Base-by-base conservation (phyloP, 257 asterid genomes). In the Nicotiana attenuata region DNA sequence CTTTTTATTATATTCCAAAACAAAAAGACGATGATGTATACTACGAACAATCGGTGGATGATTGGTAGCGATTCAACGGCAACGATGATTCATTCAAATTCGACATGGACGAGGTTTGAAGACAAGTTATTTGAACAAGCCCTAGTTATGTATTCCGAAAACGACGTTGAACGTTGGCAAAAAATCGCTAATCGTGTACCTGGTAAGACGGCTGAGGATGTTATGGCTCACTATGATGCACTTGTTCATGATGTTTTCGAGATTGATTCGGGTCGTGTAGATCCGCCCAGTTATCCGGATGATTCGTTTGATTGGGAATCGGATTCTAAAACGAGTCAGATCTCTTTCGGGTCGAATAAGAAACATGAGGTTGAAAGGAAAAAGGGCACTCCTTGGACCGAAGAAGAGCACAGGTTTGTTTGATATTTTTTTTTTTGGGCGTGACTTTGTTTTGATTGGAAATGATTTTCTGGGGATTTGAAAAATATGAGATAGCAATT, bases 361-460 rank as follows among this genome's bases (percentile, higher is more conserved):
- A 90, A 91, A 22, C 85, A 84, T 3, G 96, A 90, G 0, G 88
- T 57, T 26, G 95, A 92, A 50, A 88, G 97, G 84, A 90, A 87
- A 65, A 90, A 90, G n/a, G 98, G 98, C 16, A 91, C 93, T 7
- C 97, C 98, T 17, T 92, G 98, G 97, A 89, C 97, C 0, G 96
- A 92, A 82, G 96, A 92, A 41, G 98, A 94, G 68, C 98, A 94
- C 90, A 90, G 92, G 97, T 91, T 45, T 10, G 20, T 33, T 24
- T 29, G 0, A 16, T 8, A 14, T 22, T 22, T 22, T 13, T 4
- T 11, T 66, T 76, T 33, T 3, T 0, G 17, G 10, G n/a, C n/a
- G 19, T 11, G 57, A 20, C 15, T 57, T 82, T 15, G 61, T 6
- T 19, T 63, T 57, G 14, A 28, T 29, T 31, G 57, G 31, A n/a